Percentiles rank a stretch among this genome's conserved stretches.
Evolutionary conservation across 2,329 filamentous ascomycete genomes (phyloP).

Genomic region (Immersiporthe knoxdaviesiana): DNA sequence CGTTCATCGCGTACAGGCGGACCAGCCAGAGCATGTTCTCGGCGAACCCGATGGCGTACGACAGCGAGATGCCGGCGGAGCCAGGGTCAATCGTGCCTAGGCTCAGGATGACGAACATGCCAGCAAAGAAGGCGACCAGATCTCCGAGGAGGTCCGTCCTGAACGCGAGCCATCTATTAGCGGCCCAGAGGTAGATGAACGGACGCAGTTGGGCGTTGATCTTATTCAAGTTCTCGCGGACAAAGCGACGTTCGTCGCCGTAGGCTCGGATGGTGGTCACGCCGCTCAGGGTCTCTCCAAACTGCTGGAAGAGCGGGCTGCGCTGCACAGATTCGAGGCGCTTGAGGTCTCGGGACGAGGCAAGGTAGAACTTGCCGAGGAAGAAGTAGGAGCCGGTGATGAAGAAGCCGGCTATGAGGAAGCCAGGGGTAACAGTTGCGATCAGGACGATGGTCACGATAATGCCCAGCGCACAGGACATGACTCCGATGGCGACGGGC

Average conservation of each 20-base stretch:
- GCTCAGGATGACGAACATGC: conserved; percentile 84
- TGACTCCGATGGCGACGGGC: conserved; percentile 79
- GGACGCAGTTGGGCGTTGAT: conserved; percentile 92
- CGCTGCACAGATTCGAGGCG: conserved; percentile 91
- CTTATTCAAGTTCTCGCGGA: conserved; percentile 83
- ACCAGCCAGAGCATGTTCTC: conserved; percentile 98
- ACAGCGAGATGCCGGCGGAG: conserved; percentile 89
- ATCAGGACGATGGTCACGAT: conserved; percentile 88
- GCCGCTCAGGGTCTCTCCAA: conserved; percentile 91
- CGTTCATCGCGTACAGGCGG: conserved; percentile 88
- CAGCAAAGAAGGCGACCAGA: conserved; percentile 90
- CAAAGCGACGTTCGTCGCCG: conserved; percentile 89
- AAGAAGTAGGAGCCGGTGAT: conserved; percentile 83
- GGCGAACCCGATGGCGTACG: conserved; percentile 94
- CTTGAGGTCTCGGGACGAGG: conserved; percentile 93
- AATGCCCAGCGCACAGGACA: conserved; percentile 67
- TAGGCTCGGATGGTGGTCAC: conserved; percentile 98
- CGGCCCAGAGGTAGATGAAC: conserved; percentile 95
- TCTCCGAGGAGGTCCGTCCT: conserved; percentile 90
- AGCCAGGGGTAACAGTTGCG: conserved; percentile 84
- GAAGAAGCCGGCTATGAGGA: conserved; percentile 83
- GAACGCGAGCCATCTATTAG: conserved; percentile 95
- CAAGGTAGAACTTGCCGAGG: conserved; percentile 86
- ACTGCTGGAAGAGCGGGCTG: conserved; percentile 96
- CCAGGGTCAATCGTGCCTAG: conserved; percentile 85